Evolutionary conservation across 768 basidiomycete species (phyloP).

Genomic region (Clathrus columnatus): DNA sequence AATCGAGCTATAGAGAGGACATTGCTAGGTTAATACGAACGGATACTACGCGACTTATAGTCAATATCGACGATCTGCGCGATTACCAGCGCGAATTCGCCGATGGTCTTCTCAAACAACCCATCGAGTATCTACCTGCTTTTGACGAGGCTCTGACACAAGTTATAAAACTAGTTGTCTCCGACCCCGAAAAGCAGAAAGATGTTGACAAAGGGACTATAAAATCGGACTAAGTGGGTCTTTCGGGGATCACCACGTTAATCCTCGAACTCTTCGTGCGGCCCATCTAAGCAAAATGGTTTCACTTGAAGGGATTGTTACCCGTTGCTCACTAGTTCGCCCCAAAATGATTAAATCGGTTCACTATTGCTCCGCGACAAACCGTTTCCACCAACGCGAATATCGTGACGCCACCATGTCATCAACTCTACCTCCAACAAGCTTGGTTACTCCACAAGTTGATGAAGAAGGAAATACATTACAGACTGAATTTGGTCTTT

Average conservation of each 20-base stretch:
- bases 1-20: constrained; percentile 78
- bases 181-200: constrained; percentile 74
- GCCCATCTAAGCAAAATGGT: constrained; percentile 93
- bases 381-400: constrained; percentile 73
- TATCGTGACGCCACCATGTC: constrained; percentile 92
- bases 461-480: constrained; percentile 85
- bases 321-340: constrained; percentile 92
- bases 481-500: constrained; percentile 87
- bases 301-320: constrained; percentile 95
- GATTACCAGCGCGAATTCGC: constrained; percentile 84
- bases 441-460: constrained; percentile 79
- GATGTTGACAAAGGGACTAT: constrained; percentile 68
- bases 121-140: constrained; percentile 78
- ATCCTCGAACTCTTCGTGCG: constrained; percentile 83
- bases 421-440: constrained; percentile 77
- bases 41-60: constrained; percentile 79
- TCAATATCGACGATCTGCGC: constrained; percentile 94
- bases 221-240: constrained; percentile 90
- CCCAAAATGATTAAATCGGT: constrained; percentile 98
- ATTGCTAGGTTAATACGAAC: constrained; percentile 74
- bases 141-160: constrained; percentile 77
- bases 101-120: constrained; percentile 83
- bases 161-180: constrained; percentile 56
- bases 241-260: constrained; percentile 97
- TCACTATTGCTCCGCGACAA: constrained; percentile 88